Evolutionary conservation across 768 basidiomycete species (phyloP).

Genomic region (Calocera viscosa): DNA sequence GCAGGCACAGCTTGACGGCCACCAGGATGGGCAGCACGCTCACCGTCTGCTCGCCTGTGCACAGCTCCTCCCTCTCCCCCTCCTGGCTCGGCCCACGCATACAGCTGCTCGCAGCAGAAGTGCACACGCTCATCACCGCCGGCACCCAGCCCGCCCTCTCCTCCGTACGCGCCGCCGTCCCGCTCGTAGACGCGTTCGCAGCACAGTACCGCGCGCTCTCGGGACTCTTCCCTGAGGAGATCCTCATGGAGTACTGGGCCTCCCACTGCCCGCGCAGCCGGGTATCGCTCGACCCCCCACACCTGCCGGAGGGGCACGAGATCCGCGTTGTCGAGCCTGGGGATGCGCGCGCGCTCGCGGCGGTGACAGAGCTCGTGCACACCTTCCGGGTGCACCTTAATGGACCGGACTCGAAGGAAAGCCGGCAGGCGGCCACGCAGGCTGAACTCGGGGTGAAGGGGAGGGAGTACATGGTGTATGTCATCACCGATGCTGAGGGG

Average conservation of each 20-base stretch:
- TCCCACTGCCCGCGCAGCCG: neutral
- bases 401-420: neutral
- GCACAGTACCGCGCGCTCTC: neutral
- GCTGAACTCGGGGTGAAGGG: neutral
- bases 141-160: neutral
- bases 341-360: neutral
- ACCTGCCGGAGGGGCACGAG: neutral
- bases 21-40: neutral
- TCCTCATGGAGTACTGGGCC: neutral
- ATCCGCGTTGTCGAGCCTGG: neutral
- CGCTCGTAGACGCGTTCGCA: neutral
- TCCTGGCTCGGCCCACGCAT: neutral
- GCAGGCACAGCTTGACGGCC: neutral
- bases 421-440: neutral
- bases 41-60: neutral
- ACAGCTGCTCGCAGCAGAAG: neutral
- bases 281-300: neutral
- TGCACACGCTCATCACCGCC: neutral
- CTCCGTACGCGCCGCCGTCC: neutral
- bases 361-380: neutral
- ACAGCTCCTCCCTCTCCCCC: neutral
- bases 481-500: neutral
- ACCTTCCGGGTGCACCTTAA: neutral
- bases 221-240: neutral
- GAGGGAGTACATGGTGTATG: neutral